A percentile compares a stretch with the other conserved stretches of the same genome.
Conservation (phyloP, 2,329 filamentous ascomycete species). For the Conoideocrella luteorostrata region DNA sequence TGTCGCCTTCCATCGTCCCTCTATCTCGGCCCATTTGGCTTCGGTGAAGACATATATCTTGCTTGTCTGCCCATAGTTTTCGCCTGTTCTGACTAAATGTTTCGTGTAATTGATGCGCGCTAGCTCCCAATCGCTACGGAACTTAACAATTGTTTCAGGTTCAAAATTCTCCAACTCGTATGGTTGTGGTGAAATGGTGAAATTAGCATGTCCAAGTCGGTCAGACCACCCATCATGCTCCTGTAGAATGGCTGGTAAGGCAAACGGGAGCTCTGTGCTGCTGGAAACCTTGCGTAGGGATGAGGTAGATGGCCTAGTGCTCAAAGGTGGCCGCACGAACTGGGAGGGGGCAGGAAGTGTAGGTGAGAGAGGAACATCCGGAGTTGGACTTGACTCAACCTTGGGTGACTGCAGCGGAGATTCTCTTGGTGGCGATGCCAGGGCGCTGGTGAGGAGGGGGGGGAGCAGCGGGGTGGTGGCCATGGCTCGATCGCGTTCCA, state of each 20-base stretch:
- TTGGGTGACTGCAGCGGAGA: conserved; percentile 83
- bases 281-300: conserved; percentile 63
- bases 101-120: conserved; percentile 84
- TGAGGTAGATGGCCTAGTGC: conserved; percentile 67
- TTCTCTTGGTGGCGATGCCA: conserved; percentile 51
- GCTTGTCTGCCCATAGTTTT: conserved; percentile 85
- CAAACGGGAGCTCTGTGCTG: conserved; percentile 48
- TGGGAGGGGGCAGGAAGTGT: conserved; percentile 39
- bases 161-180: conserved; percentile 63
- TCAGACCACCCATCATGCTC: conserved; percentile 77
- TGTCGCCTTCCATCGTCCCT: conserved; percentile 64
- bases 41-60: conserved; percentile 82
- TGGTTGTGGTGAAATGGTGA: conserved; percentile 76
- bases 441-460: conserved; percentile 62
- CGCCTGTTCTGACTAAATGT: conserved; percentile 78
- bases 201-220: conserved; percentile 86
- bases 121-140: conserved; percentile 74
- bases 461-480: conserved; percentile 81
- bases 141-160: conserved; percentile 48
- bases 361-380: conserved; percentile 8
- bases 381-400: conserved; percentile 17
- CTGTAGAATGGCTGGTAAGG: conserved; percentile 59
- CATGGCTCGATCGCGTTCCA: conserved; percentile 51
- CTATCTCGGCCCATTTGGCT: conserved; percentile 80
- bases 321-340: conserved; percentile 56